Evolutionary conservation across 768 basidiomycete genomes (phyloP).

Genomic region (Mycena alexandri): DNA sequence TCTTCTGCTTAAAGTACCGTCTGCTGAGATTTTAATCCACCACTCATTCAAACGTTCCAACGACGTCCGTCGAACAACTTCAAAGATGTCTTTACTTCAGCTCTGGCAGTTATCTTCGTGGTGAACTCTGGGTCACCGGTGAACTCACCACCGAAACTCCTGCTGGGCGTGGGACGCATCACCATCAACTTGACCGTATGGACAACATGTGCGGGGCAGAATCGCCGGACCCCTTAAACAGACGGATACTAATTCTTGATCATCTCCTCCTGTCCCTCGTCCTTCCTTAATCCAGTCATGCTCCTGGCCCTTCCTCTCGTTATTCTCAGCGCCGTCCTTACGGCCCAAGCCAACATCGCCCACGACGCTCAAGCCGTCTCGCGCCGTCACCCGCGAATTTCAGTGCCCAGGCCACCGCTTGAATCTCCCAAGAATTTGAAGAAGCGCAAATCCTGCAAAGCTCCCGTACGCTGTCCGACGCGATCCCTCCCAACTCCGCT

Average conservation of each 20-base stretch:
- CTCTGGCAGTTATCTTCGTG: too few relatives aligned
- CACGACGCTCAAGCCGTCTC: conserved; percentile 47
- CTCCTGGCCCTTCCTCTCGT: conserved; percentile 55
- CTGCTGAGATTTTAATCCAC: too few relatives aligned
- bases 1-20: too few relatives aligned
- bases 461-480: conserved; percentile 10
- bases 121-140: too few relatives aligned
- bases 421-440: conserved; percentile 7
- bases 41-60: too few relatives aligned
- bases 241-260: not conserved
- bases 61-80: too few relatives aligned
- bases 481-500: not conserved
- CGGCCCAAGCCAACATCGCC: conserved; percentile 47
- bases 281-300: conserved; percentile 37
- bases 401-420: conserved; percentile 20
- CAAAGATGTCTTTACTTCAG: too few relatives aligned
- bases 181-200: too few relatives aligned
- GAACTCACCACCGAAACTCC: too few relatives aligned
- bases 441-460: conserved; percentile 33
- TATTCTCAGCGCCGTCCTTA: conserved; percentile 46
- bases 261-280: conserved; percentile 28
- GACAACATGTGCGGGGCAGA: not conserved
- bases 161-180: not conserved
- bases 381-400: conserved; percentile 54
- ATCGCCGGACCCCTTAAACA: conserved; percentile 9